Conservation (phyloP, 78 protist species). For the Corallochytrium limacisporum region DNA sequence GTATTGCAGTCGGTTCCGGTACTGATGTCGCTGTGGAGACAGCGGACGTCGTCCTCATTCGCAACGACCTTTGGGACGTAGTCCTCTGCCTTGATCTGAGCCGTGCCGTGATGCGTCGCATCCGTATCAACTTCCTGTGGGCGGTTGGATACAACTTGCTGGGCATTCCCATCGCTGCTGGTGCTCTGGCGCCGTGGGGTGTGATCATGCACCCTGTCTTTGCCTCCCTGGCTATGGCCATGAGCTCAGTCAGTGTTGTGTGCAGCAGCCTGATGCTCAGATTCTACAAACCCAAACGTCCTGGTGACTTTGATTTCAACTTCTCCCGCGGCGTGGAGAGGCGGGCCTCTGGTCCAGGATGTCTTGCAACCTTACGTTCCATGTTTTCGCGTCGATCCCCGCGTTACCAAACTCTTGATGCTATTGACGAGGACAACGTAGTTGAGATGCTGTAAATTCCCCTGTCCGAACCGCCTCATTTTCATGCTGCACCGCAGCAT, state of each 20-base stretch:
- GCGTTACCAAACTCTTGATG: too few species aligned
- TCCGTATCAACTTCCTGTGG: slow-evolving; percentile 45
- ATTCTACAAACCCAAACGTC: slow-evolving; percentile 12
- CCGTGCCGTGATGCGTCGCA: slow-evolving; percentile 9
- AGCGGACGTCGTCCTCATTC: slow-evolving; percentile 45
- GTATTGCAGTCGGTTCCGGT: slow-evolving; percentile 57
- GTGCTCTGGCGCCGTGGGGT: slow-evolving; percentile 25
- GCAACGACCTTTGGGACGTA: slow-evolving; percentile 12
- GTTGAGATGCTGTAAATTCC: too few species aligned
- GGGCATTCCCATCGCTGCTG: slow-evolving; percentile 64
- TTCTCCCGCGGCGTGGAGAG: too few species aligned
- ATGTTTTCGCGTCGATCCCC: too few species aligned
- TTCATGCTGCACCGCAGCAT: too few species aligned
- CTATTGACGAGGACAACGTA: too few species aligned
- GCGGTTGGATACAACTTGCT: slow-evolving; percentile 48
- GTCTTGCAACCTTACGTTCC: too few species aligned
- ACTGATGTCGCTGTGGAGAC: slow-evolving; percentile 45
- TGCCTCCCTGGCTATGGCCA: slow-evolving; percentile 82
- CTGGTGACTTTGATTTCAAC: too few species aligned
- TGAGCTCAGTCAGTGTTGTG: slow-evolving; percentile 75
- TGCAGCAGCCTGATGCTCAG: slow-evolving; percentile 53
- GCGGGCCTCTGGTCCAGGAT: too few species aligned
- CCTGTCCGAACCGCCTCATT: too few species aligned
- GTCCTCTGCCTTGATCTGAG: slow-evolving; percentile 15
- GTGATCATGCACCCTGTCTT: slow-evolving; percentile 64